A percentile compares a stretch with the other conserved stretches of the same genome.
Evolutionary conservation across 768 basidiomycete species (phyloP).

Genomic region (Paxillus ammoniavirescens): DNA sequence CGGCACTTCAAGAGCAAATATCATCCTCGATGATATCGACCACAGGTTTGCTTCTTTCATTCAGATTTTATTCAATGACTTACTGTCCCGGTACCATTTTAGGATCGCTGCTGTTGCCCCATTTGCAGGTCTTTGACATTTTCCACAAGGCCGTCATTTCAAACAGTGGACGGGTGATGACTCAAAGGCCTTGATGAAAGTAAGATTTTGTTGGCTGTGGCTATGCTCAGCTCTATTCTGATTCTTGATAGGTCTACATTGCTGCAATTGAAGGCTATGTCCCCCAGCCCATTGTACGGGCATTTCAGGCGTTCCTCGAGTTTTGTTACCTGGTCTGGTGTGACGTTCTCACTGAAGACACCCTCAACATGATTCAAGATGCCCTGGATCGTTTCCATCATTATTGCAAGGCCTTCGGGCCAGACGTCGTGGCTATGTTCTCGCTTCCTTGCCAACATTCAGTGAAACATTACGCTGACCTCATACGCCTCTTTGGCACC

Average conservation of each 20-base stretch:
- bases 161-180: conserved; percentile 28
- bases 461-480: conserved; percentile 25
- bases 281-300: conserved; percentile 11
- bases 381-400: conserved; percentile 22
- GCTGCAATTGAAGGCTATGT: conserved; percentile 24
- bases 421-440: conserved; percentile 10
- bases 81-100: background rate
- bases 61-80: no score
- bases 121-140: conserved; percentile 28
- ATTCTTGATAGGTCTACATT: conserved; percentile 18
- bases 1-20: conserved; percentile 30
- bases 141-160: conserved; percentile 23
- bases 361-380: conserved; percentile 16
- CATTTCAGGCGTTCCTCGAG: conserved; percentile 24
- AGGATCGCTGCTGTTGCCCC: conserved; percentile 27
- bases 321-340: conserved; percentile 34
- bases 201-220: no score
- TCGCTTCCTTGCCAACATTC: conserved; percentile 33
- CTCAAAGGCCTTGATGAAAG: conserved; percentile 37
- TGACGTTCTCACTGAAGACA: conserved; percentile 16
- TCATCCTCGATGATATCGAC: no score
- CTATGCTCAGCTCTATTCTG: no score
- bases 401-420: conserved; percentile 15
- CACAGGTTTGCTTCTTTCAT: no score
- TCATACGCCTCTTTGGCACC: conserved; percentile 28